Evolutionary conservation across 75 land plant species (phyloP), one percentile per base, ranked within the genome.

Genomic region (Chamaecyparis obtusa): DNA sequence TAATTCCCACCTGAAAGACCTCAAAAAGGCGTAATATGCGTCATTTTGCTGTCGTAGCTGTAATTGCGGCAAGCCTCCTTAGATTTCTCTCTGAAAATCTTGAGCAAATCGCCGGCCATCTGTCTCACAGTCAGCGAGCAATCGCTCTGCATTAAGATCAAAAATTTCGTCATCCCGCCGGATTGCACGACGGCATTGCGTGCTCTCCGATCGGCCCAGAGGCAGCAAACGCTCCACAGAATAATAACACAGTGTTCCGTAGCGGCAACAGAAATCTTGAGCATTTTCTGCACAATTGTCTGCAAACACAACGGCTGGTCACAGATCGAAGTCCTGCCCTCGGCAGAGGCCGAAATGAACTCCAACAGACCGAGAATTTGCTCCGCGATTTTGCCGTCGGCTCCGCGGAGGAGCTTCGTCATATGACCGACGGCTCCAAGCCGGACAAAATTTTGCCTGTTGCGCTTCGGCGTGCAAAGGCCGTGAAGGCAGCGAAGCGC

Each of bases 21-120:
- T 91, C 88, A 94, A 57, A 91, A 94, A 5, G 95, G 95, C 93
- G 91, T 93, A 64, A 94, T 94, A 60, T 94, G 94, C 13, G 89
- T 89, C 15, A 92, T 90, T 41, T 94, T 93, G 13, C 93, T 91
- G 87, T 94, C 94, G 54, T 94, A 94, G 8, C 92, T 86, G 2
- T 87, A 78, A 27, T 90, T 41, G 39, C 90, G 84, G 57, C 90
- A 76, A 32, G 2, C 13, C 8, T 44, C 49, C 84, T 91, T 90
- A 8, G 91, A 80, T 36, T 74, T 88, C 36, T 87, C 89, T 64
- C 86, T 56, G 67, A 91, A 93, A 0, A 93, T 79, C 90, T 88
- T 93, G 75, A 94, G 37, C 87, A 94, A 64, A 83, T 94, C 95
- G 3, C 86, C 88, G 24, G 91, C 76, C 94, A 93, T 93, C 67